These are phyloP conservation scores for Xylariales sp. DNA, from an alignment of 2,329 filamentous ascomycete species.

Conservation along the genomic window DNA sequence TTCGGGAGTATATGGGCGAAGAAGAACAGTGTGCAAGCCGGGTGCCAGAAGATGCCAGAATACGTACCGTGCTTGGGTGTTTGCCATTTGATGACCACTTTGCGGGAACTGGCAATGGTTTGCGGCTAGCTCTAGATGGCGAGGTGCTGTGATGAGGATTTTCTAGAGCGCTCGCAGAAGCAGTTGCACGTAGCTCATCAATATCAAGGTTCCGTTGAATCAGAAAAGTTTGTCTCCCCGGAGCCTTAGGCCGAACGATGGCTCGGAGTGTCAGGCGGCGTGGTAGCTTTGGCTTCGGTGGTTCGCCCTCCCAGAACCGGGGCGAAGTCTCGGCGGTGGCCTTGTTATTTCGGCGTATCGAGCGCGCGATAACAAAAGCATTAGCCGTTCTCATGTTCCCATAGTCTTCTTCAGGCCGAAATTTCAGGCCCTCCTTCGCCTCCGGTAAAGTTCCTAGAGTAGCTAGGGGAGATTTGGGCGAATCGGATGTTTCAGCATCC, in stretches of 20 bases:
- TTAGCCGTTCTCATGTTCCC: conserved; percentile 56
- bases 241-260: conserved; percentile 55
- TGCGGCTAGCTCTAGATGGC: conserved; percentile 24
- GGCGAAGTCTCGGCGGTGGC: conserved; percentile 18
- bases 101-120: conserved; percentile 30
- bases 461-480: conserved; percentile 10
- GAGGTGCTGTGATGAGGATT: conserved; percentile 8
- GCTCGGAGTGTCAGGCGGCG: conserved; percentile 56
- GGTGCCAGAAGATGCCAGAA: not conserved
- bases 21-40: not conserved
- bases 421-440: conserved; percentile 46
- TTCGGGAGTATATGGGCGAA: not conserved
- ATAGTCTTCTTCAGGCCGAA: conserved; percentile 48
- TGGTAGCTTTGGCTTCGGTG: conserved; percentile 4
- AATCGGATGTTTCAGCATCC: not conserved
- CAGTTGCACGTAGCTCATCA: conserved; percentile 58
- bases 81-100: conserved; percentile 45
- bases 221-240: conserved; percentile 58
- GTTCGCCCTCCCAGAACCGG: conserved; percentile 9
- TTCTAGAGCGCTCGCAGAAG: conserved; percentile 48
- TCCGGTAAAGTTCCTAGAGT: not conserved
- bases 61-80: conserved; percentile 36
- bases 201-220: conserved; percentile 64
- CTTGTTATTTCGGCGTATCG: conserved; percentile 53
- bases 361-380: conserved; percentile 58